These are phyloP conservation scores for Pyrus hybrid DNA, from an alignment of 331 rosid species.

Conservation along the genomic window DNA sequence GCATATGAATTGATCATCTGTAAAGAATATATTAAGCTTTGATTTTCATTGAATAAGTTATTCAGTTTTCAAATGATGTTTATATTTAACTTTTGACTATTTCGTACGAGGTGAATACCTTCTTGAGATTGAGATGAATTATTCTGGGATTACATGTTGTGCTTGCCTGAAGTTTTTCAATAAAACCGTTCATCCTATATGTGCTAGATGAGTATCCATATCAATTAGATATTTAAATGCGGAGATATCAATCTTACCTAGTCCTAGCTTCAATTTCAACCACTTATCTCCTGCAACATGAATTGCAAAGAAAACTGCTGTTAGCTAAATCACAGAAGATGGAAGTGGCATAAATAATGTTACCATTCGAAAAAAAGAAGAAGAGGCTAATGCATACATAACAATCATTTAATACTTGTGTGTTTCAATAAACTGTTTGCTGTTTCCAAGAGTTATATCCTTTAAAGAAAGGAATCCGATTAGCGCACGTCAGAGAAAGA, in stretches of 20 bases:
- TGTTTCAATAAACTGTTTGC: background rate
- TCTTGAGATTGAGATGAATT: no score
- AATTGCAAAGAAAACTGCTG: background rate
- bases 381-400: background rate
- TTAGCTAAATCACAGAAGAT: background rate
- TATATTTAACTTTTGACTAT: no score
- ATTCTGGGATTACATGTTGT: no score
- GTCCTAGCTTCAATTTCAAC: background rate
- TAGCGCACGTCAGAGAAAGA: no score
- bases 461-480: background rate
- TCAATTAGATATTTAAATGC: background rate
- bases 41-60: no score
- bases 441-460: background rate
- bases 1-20: no score
- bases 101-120: no score
- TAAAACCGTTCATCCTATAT: no score
- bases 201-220: background rate
- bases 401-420: background rate
- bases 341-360: background rate
- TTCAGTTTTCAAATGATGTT: no score
- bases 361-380: background rate
- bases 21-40: no score
- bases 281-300: background rate
- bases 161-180: no score
- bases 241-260: slow-evolving; percentile 9